Evolutionary conservation across 1,284 basidiomycete species (phyloP).

Genomic region (Pisolithus thermaeus): DNA sequence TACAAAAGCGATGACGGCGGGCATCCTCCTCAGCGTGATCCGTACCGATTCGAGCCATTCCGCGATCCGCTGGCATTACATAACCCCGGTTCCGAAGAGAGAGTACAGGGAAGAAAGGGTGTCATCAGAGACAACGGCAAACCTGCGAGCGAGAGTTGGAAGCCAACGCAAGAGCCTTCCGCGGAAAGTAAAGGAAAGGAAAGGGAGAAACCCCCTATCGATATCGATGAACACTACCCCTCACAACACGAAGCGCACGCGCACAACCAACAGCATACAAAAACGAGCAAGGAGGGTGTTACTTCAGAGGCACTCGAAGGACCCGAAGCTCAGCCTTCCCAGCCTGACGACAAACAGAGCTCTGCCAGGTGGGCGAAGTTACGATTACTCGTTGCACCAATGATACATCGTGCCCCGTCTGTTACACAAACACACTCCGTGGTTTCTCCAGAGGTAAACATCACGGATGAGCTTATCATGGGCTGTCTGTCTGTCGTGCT

Average conservation of each 20-base stretch:
- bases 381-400: conserved; percentile 58
- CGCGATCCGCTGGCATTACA: conserved; percentile 55
- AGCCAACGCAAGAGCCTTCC: conserved; percentile 47
- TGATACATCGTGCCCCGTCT: conserved; percentile 30
- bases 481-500: conserved; percentile 81
- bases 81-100: conserved; percentile 29
- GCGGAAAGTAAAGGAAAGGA: conserved; percentile 24
- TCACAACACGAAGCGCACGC: conserved; percentile 8
- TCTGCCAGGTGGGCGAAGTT: conserved; percentile 55
- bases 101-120: conserved; percentile 26
- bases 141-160: conserved; percentile 41
- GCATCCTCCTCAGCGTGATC: conserved; percentile 23
- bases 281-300: conserved; percentile 4
- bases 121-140: too few relatives aligned
- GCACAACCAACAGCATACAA: conserved; percentile 7
- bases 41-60: conserved; percentile 39
- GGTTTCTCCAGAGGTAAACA: conserved; percentile 58
- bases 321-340: conserved; percentile 43
- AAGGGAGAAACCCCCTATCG: conserved; percentile 31
- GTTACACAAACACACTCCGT: conserved; percentile 38
- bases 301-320: conserved; percentile 26
- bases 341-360: conserved; percentile 23
- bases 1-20: conserved; percentile 24
- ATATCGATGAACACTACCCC: conserved; percentile 21
- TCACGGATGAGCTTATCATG: conserved; percentile 80